Evolutionary conservation across 495 filamentous ascomycete species (phyloP).

Genomic region (Niebla homalea): DNA sequence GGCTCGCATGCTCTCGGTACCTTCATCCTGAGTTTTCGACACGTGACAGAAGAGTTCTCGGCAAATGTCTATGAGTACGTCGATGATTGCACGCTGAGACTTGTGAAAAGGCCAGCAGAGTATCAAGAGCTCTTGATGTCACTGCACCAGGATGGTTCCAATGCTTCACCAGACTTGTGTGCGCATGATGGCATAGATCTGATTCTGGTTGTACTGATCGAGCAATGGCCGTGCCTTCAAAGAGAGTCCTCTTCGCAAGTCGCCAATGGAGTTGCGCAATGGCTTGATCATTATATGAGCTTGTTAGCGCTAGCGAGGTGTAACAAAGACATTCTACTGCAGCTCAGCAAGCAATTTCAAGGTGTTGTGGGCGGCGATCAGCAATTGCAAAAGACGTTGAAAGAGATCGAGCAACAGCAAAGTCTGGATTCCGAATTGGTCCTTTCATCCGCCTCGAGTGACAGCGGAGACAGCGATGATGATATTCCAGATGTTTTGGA

Average conservation of each 20-base stretch:
- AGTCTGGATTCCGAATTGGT: neutral
- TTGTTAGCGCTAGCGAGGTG: too few relatives aligned
- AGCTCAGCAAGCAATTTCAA: too few relatives aligned
- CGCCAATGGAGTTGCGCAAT: slow-evolving; percentile 34
- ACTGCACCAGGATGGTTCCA: slow-evolving; percentile 6
- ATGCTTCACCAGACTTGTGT: neutral
- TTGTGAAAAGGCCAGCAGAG: slow-evolving; percentile 53
- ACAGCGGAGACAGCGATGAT: neutral
- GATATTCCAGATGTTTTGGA: neutral
- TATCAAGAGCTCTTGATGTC: slow-evolving; percentile 49
- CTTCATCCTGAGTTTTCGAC: slow-evolving; percentile 32
- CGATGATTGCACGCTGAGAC: slow-evolving; percentile 64
- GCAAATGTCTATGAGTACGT: slow-evolving; percentile 46
- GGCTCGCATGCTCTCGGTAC: slow-evolving; percentile 35
- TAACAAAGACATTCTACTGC: too few relatives aligned
- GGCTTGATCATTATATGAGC: slow-evolving; percentile 36
- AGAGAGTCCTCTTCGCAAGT: slow-evolving; percentile 30
- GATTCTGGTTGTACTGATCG: slow-evolving; percentile 49
- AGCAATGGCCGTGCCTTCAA: slow-evolving; percentile 63
- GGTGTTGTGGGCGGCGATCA: too few relatives aligned
- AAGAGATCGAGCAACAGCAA: too few relatives aligned
- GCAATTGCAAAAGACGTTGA: too few relatives aligned
- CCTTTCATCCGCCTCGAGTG: neutral
- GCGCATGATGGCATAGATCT: slow-evolving; percentile 28
- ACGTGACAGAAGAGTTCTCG: slow-evolving; percentile 4